phyloP scores from a whole-genome alignment of 139 green algal genomes.

The Marvania coccoides region DNA sequence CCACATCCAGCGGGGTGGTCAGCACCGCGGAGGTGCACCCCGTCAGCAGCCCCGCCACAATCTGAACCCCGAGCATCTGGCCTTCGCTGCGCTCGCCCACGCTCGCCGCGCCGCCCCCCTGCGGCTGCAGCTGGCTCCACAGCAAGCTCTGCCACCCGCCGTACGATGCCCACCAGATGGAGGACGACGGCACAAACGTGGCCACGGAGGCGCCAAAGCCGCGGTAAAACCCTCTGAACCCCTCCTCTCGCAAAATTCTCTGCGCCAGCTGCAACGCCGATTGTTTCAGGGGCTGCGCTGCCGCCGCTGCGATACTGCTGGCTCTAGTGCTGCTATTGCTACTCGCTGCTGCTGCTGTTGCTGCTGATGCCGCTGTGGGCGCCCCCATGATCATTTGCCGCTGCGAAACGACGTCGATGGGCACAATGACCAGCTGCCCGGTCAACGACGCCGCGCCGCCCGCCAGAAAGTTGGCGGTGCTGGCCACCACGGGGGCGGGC shows the following conservation, averaged over 20 bases:
- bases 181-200: conserved; percentile 75
- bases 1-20: conserved; percentile 77
- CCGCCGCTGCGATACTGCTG: not conserved
- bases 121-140: conserved; percentile 48
- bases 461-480: conserved; percentile 53
- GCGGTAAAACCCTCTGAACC: conserved; percentile 72
- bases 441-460: conserved; percentile 58
- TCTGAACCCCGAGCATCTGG: conserved; percentile 62
- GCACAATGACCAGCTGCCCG: conserved; percentile 79
- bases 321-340: not conserved
- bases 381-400: conserved; percentile 11
- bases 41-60: conserved; percentile 44
- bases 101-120: not conserved
- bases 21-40: conserved; percentile 53
- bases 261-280: conserved; percentile 57
- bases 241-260: conserved; percentile 74
- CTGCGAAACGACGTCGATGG: conserved; percentile 76
- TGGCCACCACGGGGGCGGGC: conserved; percentile 35
- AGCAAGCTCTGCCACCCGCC: conserved; percentile 74
- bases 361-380: not conserved
- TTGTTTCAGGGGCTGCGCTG: not conserved
- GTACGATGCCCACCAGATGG: conserved; percentile 82
- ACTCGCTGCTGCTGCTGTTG: conserved; percentile 4
- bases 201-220: conserved; percentile 75
- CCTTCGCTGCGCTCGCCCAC: not conserved